A percentile compares a stretch with the other conserved stretches of the same genome.
Conservation (phyloP, 2,329 filamentous ascomycete species). For the Tolypocladium sp. region DNA sequence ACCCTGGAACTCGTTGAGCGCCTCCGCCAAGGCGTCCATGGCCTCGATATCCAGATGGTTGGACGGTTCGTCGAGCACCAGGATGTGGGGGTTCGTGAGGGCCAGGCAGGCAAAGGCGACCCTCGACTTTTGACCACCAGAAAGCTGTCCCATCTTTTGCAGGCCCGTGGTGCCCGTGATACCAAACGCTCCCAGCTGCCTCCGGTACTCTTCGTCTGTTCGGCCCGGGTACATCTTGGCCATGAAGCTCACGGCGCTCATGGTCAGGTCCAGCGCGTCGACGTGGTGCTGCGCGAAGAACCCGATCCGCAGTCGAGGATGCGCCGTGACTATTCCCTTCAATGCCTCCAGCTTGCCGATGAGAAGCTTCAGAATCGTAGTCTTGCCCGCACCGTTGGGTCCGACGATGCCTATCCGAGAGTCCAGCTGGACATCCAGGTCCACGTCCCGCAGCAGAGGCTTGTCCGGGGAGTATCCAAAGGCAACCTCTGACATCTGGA, state of each 20-base stretch:
- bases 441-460: slow-evolving; percentile 73
- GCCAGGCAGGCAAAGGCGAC: slow-evolving; percentile 97
- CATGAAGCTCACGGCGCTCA: slow-evolving; percentile 93
- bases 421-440: slow-evolving; percentile 94
- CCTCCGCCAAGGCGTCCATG: slow-evolving; percentile 88
- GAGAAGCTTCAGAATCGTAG: slow-evolving; percentile 94
- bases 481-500: slow-evolving; percentile 88
- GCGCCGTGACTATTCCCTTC: slow-evolving; percentile 74
- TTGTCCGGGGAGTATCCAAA: slow-evolving; percentile 84
- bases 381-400: slow-evolving; percentile 97
- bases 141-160: slow-evolving; percentile 89
- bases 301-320: slow-evolving; percentile 81
- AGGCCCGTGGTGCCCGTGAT: slow-evolving; percentile 92
- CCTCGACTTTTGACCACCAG: slow-evolving; percentile 95
- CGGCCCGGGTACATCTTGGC: slow-evolving; percentile 81
- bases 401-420: slow-evolving; percentile 99
- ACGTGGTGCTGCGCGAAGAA: slow-evolving; percentile 99
- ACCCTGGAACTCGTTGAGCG: slow-evolving; percentile 78
- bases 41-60: slow-evolving; percentile 99
- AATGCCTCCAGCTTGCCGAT: slow-evolving; percentile 74
- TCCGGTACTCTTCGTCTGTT: slow-evolving; percentile 92
- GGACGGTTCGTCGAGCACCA: slow-evolving; percentile 95
- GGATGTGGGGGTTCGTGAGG: slow-evolving; percentile 87
- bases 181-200: slow-evolving; percentile 83
- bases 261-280: slow-evolving; percentile 83